Evolutionary conservation across 495 filamentous ascomycete genomes (phyloP).

Genomic region (Xylaria bambusicola): DNA sequence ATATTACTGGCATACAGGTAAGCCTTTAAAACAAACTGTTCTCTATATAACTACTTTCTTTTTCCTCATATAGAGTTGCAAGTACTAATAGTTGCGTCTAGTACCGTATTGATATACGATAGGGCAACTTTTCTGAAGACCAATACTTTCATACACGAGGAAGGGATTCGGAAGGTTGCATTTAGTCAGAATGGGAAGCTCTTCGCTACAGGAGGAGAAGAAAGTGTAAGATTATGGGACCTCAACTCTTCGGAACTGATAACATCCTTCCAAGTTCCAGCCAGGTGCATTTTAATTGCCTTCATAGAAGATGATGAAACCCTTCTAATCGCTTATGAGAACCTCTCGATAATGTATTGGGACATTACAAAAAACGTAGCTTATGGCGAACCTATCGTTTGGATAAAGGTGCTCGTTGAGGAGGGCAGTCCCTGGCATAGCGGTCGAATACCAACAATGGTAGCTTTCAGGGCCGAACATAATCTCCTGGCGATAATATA

Average conservation of each 20-base stretch:
- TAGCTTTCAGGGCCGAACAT: constrained; percentile 18
- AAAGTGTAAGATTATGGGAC: constrained; percentile 29
- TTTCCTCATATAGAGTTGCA: no score
- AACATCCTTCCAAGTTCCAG: constrained; percentile 20
- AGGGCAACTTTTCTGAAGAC: constrained; percentile 24
- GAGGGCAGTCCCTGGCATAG: constrained; percentile 6
- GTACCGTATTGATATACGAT: constrained; percentile 27
- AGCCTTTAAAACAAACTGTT: neutral
- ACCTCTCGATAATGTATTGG: constrained; percentile 28
- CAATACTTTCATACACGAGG: constrained; percentile 23
- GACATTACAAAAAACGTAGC: constrained; percentile 19
- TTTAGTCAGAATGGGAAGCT: constrained; percentile 22
- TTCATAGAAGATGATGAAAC: constrained; percentile 26
- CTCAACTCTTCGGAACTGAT: constrained; percentile 17
- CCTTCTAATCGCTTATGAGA: constrained; percentile 22
- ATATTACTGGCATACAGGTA: neutral
- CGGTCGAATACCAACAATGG: constrained; percentile 19
- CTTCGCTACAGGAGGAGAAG: constrained; percentile 24
- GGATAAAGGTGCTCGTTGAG: constrained; percentile 26
- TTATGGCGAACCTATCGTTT: constrained; percentile 20
- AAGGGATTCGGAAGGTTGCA: constrained; percentile 18
- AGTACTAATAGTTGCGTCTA: neutral
- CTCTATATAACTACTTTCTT: no score
- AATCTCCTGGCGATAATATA: constrained; percentile 32
- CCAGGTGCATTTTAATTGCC: constrained; percentile 18